These are phyloP conservation scores for Sarocladium oryzae DNA, from an alignment of 2,329 filamentous ascomycete species.

Conservation along the genomic window DNA sequence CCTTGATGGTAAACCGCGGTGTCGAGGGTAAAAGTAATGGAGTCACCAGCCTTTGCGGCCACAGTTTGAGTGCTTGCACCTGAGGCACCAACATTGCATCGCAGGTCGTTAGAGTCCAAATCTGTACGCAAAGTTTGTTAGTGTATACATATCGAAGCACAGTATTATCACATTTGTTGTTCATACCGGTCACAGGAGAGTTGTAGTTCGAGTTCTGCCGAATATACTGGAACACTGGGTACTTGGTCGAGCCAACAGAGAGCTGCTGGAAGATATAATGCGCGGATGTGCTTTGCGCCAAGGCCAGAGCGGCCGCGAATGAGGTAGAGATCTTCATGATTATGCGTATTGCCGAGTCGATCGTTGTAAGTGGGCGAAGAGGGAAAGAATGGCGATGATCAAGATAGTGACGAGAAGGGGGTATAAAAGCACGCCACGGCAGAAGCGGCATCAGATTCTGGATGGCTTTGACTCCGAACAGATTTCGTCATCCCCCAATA, in stretches of 20 bases:
- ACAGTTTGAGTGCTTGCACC: constrained; percentile 30
- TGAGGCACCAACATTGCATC: constrained; percentile 33
- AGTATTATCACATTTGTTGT: background rate
- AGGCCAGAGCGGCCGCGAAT: constrained; percentile 7
- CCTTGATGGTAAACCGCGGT: constrained; percentile 38
- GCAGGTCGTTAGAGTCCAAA: constrained; percentile 22
- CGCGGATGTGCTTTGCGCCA: constrained; percentile 12
- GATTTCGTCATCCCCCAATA: background rate
- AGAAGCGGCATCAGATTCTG: background rate
- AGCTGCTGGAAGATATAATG: constrained; percentile 26
- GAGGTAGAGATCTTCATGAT: constrained; percentile 11
- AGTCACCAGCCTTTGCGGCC: constrained; percentile 39
- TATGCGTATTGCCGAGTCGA: background rate
- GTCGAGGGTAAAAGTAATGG: constrained; percentile 42
- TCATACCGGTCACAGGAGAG: constrained; percentile 26
- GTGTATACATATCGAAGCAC: too few relatives aligned
- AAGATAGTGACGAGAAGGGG: background rate
- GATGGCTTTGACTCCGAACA: background rate
- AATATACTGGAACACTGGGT: constrained; percentile 26
- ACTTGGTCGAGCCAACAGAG: constrained; percentile 18
- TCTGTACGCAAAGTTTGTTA: too few relatives aligned
- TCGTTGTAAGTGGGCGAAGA: background rate
- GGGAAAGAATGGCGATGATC: background rate
- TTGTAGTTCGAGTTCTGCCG: constrained; percentile 31
- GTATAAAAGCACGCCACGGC: constrained; percentile 2